Percentiles rank a stretch among this genome's conserved stretches.
Conservation (phyloP, 768 basidiomycete genomes). For the Boletales sp. region DNA sequence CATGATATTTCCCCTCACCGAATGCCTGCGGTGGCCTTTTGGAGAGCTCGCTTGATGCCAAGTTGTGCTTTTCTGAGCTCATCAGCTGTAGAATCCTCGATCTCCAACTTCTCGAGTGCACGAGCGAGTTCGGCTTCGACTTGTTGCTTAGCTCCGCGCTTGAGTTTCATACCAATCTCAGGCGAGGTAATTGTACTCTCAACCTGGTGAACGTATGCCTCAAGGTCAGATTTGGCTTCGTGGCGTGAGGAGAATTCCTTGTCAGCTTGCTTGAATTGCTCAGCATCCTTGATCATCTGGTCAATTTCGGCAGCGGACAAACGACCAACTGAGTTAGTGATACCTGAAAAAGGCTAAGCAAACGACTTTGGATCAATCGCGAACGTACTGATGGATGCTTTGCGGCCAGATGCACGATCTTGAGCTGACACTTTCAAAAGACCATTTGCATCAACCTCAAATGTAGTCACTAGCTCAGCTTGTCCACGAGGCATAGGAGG, state of each 20-base stretch:
- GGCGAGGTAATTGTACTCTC: conserved; percentile 95
- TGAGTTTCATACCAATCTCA: conserved; percentile 97
- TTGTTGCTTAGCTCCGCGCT: conserved; percentile 91
- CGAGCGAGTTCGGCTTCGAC: conserved; percentile 98
- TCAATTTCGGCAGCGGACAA: conserved; percentile 97
- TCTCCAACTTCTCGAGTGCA: conserved; percentile 97
- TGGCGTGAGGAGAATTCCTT: conserved; percentile 98
- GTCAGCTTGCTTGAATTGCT: conserved; percentile 94
- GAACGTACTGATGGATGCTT: conserved; percentile 90
- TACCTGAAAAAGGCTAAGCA: conserved; percentile 48
- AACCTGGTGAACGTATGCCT: conserved; percentile 96
- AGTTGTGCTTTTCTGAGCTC: conserved; percentile 96
- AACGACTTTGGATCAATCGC: background rate
- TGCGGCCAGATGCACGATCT: conserved; percentile 98
- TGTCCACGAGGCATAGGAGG: conserved; percentile 99
- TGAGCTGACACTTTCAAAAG: conserved; percentile 97
- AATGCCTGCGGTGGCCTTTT: conserved; percentile 93
- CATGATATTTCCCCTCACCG: conserved; percentile 47
- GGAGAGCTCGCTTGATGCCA: conserved; percentile 92
- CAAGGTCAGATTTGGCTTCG: conserved; percentile 97
- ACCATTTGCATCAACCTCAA: conserved; percentile 99
- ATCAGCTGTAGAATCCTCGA: conserved; percentile 90
- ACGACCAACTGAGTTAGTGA: conserved; percentile 99
- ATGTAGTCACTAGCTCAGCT: conserved; percentile 98
- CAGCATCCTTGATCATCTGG: conserved; percentile 99